These are phyloP conservation scores for Castanea mollissima DNA, from an alignment of 306 rosid species.

Conservation along the genomic window DNA sequence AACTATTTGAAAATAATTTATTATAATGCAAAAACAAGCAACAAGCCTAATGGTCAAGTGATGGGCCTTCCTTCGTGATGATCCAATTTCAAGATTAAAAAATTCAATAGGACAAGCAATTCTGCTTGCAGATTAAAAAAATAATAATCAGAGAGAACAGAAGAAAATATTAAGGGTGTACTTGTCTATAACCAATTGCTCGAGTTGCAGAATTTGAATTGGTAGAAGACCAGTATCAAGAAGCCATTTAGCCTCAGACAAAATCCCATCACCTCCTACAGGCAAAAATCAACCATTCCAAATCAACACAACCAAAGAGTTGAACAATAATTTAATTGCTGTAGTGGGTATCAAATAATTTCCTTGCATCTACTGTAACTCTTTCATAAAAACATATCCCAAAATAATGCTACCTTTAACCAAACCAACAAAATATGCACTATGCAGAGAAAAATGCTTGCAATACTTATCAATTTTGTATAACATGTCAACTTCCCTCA, in stretches of 20 bases:
- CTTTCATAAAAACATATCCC: not conserved
- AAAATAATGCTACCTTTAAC: too few species aligned
- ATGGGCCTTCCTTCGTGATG: not conserved
- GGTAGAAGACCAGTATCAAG: slow-evolving; percentile 82
- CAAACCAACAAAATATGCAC: too few species aligned
- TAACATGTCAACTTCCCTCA: too few species aligned
- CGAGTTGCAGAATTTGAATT: slow-evolving; percentile 80
- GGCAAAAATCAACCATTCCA: slow-evolving; percentile 17
- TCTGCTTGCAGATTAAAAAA: slow-evolving; percentile 13
- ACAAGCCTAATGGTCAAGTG: not conserved
- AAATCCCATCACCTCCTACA: slow-evolving; percentile 68
- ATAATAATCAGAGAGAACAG: not conserved
- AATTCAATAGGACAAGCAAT: not conserved
- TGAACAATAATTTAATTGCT: not conserved
- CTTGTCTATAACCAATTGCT: slow-evolving; percentile 95
- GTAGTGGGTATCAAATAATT: not conserved
- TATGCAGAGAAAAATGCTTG: too few species aligned
- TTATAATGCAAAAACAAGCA: not conserved
- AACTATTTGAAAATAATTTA: not conserved
- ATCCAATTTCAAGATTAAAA: not conserved
- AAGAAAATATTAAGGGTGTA: slow-evolving; percentile 27
- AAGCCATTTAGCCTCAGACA: slow-evolving; percentile 85
- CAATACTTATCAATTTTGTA: too few species aligned
- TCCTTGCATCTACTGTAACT: not conserved
- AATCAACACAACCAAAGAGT: slow-evolving; percentile 14